Percentiles rank a stretch among this genome's conserved stretches.
These are phyloP conservation scores for Polygonum maritimum DNA, from an alignment of 148 eudicot species.

Conservation along the genomic window DNA sequence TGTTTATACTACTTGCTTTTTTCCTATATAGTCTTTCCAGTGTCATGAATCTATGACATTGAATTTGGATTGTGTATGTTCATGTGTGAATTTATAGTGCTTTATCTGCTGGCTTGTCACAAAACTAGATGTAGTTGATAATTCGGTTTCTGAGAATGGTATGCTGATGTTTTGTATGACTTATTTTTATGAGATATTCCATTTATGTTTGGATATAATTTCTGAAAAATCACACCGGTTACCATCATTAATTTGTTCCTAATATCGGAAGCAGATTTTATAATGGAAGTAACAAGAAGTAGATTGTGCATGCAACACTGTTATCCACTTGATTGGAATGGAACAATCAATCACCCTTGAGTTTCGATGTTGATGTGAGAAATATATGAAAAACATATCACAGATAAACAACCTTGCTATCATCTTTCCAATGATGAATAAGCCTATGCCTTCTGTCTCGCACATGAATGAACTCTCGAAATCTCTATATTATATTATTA, in stretches of 20 bases:
- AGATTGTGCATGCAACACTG: background rate
- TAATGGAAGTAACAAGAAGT: background rate
- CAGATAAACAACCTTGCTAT: background rate
- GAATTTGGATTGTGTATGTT: background rate
- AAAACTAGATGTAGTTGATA: background rate
- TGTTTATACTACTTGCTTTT: background rate
- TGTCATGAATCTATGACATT: background rate
- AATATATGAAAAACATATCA: background rate
- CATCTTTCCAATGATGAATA: background rate
- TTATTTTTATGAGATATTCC: background rate
- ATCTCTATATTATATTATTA: background rate
- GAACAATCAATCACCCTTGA: background rate
- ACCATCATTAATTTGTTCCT: background rate
- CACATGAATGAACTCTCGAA: background rate
- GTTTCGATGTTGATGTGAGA: background rate
- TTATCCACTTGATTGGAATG: background rate
- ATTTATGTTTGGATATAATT: background rate
- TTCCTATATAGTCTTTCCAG: background rate
- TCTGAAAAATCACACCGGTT: background rate
- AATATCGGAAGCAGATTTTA: background rate
- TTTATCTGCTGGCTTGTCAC: background rate
- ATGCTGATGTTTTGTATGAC: background rate
- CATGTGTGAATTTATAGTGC: background rate
- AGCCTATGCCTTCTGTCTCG: background rate
- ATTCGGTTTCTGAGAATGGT: background rate